Evolutionary conservation across 2,329 filamentous ascomycete species (phyloP), one percentile per base, ranked within the genome.

Genomic region (Phialophora verrucosa): DNA sequence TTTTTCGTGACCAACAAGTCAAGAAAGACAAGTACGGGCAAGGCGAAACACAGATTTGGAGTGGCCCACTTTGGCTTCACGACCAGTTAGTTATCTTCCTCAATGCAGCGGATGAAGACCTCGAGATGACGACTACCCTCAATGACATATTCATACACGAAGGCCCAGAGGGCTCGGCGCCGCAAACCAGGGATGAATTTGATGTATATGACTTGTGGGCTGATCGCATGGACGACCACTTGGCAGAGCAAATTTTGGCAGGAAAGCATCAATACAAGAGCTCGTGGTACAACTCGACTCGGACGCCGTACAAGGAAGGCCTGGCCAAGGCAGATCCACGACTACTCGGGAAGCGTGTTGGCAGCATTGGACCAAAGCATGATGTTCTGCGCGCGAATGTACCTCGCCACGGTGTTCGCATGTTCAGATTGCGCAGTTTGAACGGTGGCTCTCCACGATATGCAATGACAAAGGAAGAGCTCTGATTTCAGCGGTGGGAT

Each of bases 201-300:
- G 83, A 85, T 66, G 75, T 87, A 2, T 81, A 82, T 56, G 84
- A 87, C 72, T 76, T 87, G 0, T 86, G 84, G 84, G 83, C 79
- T 3, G 81, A 83, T 68, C 77, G 85, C 12, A 85, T 87, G 83
- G 76, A 74, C 20, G 76, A 82, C 58, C 76, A 73, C 3, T 79
- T 80, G 47, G 83, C 83, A 1, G 71, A 74, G 42, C 74, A 77
- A 0, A 78, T 85, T 47, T 76, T 85, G 10, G 75, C 78, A 42
- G 79, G 79, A 0, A 57, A 75, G 70, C 0, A 69, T 67, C 31
- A 77, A 76, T 63, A 75, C 72, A n/a, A 76, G 75, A 3, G 75
- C 75, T 58, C 67, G 53, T 73, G 79, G 69, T 83, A 83, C 73
- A 85, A 86, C 75, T 78, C 81, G 20, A 83, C 82, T 17, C 73